These are phyloP conservation scores for Botrytis paeoniae DNA, from an alignment of 2,329 filamentous ascomycete species.

Conservation along the genomic window DNA sequence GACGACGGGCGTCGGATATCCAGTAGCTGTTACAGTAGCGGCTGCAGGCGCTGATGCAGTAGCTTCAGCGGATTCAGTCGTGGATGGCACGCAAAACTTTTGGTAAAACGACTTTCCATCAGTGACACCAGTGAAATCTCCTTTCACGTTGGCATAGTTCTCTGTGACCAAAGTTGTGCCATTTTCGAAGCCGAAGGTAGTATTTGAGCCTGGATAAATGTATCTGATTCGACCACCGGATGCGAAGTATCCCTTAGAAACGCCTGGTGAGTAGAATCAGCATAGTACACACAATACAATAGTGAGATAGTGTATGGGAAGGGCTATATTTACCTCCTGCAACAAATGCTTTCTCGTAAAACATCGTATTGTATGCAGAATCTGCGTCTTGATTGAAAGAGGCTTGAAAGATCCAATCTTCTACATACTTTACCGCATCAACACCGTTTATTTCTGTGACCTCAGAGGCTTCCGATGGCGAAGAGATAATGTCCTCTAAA, in stretches of 20 bases:
- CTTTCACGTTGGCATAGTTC: slow-evolving; percentile 41
- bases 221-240: slow-evolving; percentile 40
- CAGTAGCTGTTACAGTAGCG: slow-evolving; percentile 25
- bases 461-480: slow-evolving; percentile 44
- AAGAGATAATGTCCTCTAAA: slow-evolving; percentile 44
- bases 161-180: slow-evolving; percentile 38
- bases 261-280: background rate
- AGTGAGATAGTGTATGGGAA: background rate
- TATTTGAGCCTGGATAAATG: slow-evolving; percentile 41
- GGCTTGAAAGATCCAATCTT: slow-evolving; percentile 43
- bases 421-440: slow-evolving; percentile 49
- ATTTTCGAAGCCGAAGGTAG: slow-evolving; percentile 42
- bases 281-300: background rate
- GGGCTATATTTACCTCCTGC: slow-evolving; percentile 20
- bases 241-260: slow-evolving; percentile 40
- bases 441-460: slow-evolving; percentile 56
- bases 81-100: slow-evolving; percentile 27
- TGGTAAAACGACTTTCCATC: slow-evolving; percentile 34
- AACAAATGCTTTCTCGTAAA: slow-evolving; percentile 39
- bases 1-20: slow-evolving; percentile 33
- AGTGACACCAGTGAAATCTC: slow-evolving; percentile 35
- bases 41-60: slow-evolving; percentile 13
- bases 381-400: slow-evolving; percentile 42
- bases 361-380: slow-evolving; percentile 44
- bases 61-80: background rate